phyloP scores from a whole-genome alignment of 768 basidiomycete genomes.

The Suillus bovinus region DNA sequence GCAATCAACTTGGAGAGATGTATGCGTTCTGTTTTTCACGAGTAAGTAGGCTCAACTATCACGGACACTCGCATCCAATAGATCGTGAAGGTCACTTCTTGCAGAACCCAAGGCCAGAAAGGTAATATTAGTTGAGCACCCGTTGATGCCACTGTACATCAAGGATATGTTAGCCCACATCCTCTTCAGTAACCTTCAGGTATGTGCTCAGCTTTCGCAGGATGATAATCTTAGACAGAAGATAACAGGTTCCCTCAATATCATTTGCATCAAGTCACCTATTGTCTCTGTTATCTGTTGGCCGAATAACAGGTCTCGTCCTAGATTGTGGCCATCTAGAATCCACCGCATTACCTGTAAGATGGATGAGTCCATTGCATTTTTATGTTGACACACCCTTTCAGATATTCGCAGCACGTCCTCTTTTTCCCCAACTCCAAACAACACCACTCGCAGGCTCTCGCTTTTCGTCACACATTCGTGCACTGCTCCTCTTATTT shows the following conservation, averaged over 20 bases:
- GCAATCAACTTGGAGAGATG: conserved; percentile 67
- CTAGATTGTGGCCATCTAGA: conserved; percentile 93
- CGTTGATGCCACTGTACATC: conserved; percentile 79
- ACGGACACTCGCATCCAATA: conserved; percentile 14
- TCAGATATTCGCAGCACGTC: conserved; percentile 89
- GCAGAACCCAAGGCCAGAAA: conserved; percentile 96
- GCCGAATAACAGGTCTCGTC: conserved; percentile 91
- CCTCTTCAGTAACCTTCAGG: conserved; percentile 89
- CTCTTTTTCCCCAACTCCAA: conserved; percentile 77
- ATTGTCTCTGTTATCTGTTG: conserved; percentile 80
- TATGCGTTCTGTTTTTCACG: conserved; percentile 78
- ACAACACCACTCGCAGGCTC: conserved; percentile 90
- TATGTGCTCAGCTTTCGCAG: conserved; percentile 28
- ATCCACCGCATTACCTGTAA: conserved; percentile 82
- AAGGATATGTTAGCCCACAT: conserved; percentile 87
- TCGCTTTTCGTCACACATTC: conserved; percentile 76
- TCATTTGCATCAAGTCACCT: conserved; percentile 92
- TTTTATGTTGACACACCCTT: conserved; percentile 8
- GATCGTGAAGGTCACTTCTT: conserved; percentile 70
- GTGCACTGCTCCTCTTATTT: conserved; percentile 78
- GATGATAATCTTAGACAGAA: not conserved
- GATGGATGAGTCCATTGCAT: conserved; percentile 26
- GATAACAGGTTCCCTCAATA: conserved; percentile 80
- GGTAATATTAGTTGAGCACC: conserved; percentile 90
- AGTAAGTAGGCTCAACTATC: conserved; percentile 51